These are phyloP conservation scores for Kluyveromyces starmeri DNA, from an alignment of 805 yeast genomes.

Conservation along the genomic window DNA sequence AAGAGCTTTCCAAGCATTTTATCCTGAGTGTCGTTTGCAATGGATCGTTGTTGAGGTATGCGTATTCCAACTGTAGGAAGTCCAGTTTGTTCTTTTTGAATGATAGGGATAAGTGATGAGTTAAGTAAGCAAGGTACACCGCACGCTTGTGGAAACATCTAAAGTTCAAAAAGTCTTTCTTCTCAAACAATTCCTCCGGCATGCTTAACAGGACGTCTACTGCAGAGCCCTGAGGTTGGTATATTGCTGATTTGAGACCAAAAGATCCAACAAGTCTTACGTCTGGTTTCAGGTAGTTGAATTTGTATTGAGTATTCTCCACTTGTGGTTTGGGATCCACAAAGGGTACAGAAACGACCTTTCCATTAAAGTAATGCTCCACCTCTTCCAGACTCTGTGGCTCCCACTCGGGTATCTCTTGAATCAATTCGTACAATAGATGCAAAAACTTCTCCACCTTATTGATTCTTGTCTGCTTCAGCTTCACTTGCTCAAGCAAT, in stretches of 20 bases:
- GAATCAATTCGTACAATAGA: conserved; percentile 58
- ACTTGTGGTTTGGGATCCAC: conserved; percentile 78
- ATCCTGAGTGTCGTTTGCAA: conserved; percentile 67
- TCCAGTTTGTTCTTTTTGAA: conserved; percentile 45
- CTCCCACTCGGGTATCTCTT: conserved; percentile 49
- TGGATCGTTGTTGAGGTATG: conserved; percentile 65
- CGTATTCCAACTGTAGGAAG: conserved; percentile 46
- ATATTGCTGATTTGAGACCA: conserved; percentile 75
- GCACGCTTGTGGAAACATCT: conserved; percentile 86
- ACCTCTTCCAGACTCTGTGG: conserved; percentile 50
- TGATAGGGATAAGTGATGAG: conserved; percentile 49
- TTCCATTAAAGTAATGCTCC: conserved; percentile 41
- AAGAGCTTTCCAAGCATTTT: conserved; percentile 32
- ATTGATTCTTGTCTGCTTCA: conserved; percentile 59
- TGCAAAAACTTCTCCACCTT: conserved; percentile 69
- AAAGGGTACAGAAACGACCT: conserved; percentile 64
- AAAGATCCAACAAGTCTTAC: conserved; percentile 82
- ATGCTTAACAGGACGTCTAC: conserved; percentile 77
- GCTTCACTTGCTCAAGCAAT: conserved; percentile 65
- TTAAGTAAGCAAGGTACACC: conserved; percentile 72
- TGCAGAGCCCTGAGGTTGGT: conserved; percentile 52
- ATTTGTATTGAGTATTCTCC: conserved; percentile 54
- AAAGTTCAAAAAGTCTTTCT: conserved; percentile 84
- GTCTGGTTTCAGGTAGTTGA: conserved; percentile 61
- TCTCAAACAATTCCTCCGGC: conserved; percentile 67